Conservation (phyloP, 768 basidiomycete genomes). For the Rhizopogon rudus region DNA sequence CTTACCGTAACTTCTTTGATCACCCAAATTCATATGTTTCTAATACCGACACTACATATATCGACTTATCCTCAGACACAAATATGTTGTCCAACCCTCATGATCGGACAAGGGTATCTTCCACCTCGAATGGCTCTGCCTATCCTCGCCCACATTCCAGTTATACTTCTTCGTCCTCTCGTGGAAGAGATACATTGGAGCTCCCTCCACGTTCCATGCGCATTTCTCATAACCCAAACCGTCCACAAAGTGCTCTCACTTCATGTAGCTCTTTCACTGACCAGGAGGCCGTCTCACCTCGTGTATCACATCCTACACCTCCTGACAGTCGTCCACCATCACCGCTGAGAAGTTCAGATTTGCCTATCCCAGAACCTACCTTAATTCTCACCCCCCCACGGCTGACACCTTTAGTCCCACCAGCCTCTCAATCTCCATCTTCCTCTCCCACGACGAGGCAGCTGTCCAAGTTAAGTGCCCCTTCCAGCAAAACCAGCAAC, state of each 20-base stretch:
- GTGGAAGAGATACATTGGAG: constrained; percentile 13
- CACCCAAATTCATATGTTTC: constrained; percentile 8
- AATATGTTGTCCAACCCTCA: constrained; percentile 17
- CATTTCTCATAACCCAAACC: constrained; percentile 13
- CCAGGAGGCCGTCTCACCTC: constrained; percentile 13
- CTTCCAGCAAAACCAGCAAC: constrained; percentile 51
- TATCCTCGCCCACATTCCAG: constrained; percentile 16
- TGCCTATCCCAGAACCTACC: constrained; percentile 17
- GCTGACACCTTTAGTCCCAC: constrained; percentile 12
- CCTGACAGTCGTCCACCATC: constrained; percentile 26
- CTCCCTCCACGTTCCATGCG: constrained; percentile 23
- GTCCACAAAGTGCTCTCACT: constrained; percentile 19
- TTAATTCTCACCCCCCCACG: constrained; percentile 14
- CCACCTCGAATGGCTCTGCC: constrained; percentile 21
- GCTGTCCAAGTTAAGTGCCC: constrained; percentile 27
- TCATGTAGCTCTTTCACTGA: constrained; percentile 22
- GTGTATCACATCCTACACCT: constrained; percentile 15
- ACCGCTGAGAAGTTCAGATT: constrained; percentile 15
- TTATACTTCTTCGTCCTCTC: constrained; percentile 11
- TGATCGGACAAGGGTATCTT: constrained; percentile 16
- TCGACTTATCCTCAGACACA: constrained; percentile 24
- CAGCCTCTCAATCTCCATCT: constrained; percentile 34
- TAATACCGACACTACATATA: constrained; percentile 22
- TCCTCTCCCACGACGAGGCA: constrained; percentile 20
- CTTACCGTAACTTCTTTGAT: constrained; percentile 30